phyloP scores from a whole-genome alignment of 164 flowering plant genomes.

The Tetrastigma voinierianum region DNA sequence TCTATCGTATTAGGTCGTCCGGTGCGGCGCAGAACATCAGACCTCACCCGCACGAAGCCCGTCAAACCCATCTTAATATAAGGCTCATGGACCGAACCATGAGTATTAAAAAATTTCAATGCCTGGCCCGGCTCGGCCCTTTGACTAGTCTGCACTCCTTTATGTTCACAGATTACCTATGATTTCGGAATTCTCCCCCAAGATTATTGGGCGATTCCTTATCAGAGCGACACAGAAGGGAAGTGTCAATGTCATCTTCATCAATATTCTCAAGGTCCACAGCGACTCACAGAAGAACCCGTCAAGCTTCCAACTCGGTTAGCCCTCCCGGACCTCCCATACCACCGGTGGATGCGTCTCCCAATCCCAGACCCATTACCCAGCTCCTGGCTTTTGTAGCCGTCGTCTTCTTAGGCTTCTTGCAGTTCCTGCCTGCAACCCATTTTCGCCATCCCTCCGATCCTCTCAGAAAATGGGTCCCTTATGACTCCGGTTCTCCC shows the following conservation, averaged over 20 bases:
- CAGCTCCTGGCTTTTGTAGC: slow-evolving; percentile 21
- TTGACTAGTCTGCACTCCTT: no score
- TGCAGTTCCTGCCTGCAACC: slow-evolving; percentile 34
- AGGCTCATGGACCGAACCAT: no score
- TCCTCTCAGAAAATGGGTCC: slow-evolving; percentile 31
- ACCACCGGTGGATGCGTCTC: slow-evolving; percentile 14
- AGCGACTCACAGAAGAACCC: slow-evolving; percentile 3
- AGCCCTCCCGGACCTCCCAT: background rate
- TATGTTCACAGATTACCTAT: no score
- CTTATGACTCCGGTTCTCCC: slow-evolving; percentile 6
- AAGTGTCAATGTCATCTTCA: slow-evolving; percentile 14
- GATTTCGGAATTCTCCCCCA: no score
- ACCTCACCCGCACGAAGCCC: no score
- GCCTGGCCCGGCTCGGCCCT: no score
- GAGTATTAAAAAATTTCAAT: no score
- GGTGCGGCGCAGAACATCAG: no score
- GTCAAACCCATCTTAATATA: no score
- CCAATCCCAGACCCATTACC: slow-evolving; percentile 20
- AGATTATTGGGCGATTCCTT: no score
- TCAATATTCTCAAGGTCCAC: background rate
- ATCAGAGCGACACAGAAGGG: no score
- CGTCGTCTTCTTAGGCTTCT: slow-evolving; percentile 20
- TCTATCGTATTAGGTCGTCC: no score
- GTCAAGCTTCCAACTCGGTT: background rate
- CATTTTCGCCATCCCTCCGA: slow-evolving; percentile 31